A percentile compares a stretch with the other conserved stretches of the same genome.
phyloP scores from a whole-genome alignment of 495 filamentous ascomycete genomes.

The Hyaloscypha finlandica region DNA sequence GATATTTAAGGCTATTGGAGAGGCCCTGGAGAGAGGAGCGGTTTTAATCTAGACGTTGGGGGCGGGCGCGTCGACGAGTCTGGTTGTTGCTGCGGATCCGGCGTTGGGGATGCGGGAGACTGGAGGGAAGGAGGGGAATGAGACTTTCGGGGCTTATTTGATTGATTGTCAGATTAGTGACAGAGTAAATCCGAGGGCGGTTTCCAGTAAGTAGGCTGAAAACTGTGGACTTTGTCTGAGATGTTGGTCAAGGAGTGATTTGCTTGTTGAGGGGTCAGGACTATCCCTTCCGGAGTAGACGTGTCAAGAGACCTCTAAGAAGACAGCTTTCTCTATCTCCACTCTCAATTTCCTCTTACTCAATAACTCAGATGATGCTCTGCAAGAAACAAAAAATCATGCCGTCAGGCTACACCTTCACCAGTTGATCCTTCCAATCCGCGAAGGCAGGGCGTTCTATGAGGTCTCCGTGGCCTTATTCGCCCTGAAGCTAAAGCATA shows the following conservation, averaged over 20 bases:
- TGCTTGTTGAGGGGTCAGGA: neutral
- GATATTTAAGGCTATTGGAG: constrained; percentile 36
- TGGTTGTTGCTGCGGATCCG: constrained; percentile 26
- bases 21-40: constrained; percentile 24
- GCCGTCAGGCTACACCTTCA: no score
- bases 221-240: constrained; percentile 53
- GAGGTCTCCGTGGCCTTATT: no score
- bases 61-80: constrained; percentile 17
- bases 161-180: constrained; percentile 26
- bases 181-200: constrained; percentile 26
- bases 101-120: constrained; percentile 6
- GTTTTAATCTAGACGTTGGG: constrained; percentile 42
- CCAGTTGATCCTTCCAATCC: no score
- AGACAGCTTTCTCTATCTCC: no score
- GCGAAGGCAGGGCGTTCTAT: no score
- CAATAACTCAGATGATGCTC: no score
- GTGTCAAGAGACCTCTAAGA: no score
- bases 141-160: constrained; percentile 11
- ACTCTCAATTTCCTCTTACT: no score
- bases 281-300: no score
- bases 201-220: constrained; percentile 38
- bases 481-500: no score
- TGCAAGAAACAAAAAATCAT: no score
- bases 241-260: constrained; percentile 45
- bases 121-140: constrained; percentile 6